Conservation (phyloP, 176 grass and related monocot genomes). For the Poa pratensis region DNA sequence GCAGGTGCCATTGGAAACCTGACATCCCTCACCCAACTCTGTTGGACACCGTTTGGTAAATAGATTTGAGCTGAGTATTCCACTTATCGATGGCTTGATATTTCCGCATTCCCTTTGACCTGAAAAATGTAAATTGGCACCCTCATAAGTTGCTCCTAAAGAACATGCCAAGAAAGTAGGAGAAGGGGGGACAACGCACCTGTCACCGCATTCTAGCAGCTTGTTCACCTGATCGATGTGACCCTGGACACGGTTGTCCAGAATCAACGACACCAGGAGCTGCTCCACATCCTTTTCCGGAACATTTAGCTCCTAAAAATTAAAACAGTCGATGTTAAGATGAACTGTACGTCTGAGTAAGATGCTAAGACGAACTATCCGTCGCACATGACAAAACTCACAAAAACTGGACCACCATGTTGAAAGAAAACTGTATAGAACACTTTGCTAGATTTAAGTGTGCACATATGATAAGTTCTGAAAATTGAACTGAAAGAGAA, state of each 20-base stretch:
- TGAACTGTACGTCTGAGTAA: constrained; percentile 16
- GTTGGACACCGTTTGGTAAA: constrained; percentile 85
- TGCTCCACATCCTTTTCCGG: constrained; percentile 99
- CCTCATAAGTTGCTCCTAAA: not conserved
- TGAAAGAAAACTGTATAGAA: not conserved
- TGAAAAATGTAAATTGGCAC: constrained; percentile 40
- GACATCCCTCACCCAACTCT: constrained; percentile 70
- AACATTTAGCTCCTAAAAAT: constrained; percentile 81
- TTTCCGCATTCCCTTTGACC: constrained; percentile 91
- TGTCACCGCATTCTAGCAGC: constrained; percentile 85
- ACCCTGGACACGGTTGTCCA: constrained; percentile 94
- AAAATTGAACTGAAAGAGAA: not conserved
- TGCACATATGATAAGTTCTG: not conserved
- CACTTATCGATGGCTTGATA: constrained; percentile 96
- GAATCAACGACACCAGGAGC: constrained; percentile 90
- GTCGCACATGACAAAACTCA: not conserved
- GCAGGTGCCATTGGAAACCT: constrained; percentile 1
- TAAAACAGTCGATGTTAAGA: constrained; percentile 17
- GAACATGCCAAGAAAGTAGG: not conserved
- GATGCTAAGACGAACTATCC: not conserved
- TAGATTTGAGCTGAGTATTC: constrained; percentile 85
- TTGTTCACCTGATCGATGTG: constrained; percentile 99
- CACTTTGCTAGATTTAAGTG: not conserved
- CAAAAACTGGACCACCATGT: not conserved
- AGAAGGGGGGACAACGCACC: constrained; percentile 42